Conservation (phyloP, 2,329 filamentous ascomycete genomes). For the Pseudophaeomoniella oleicola region DNA sequence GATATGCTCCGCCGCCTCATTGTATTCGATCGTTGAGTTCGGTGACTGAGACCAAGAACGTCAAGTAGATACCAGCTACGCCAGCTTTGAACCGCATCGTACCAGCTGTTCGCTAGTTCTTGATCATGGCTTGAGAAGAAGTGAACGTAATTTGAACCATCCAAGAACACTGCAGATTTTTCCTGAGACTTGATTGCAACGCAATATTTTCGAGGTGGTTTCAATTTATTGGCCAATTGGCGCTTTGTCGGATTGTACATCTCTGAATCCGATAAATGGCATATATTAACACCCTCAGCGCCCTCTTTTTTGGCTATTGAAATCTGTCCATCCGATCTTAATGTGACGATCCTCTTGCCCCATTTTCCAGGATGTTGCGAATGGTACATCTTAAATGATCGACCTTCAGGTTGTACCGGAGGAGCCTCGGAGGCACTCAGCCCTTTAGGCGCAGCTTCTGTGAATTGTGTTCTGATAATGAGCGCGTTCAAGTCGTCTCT, state of each 20-base stretch:
- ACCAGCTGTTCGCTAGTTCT: conserved; percentile 51
- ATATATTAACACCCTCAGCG: conserved; percentile 59
- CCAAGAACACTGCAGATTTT: conserved; percentile 69
- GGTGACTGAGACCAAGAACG: conserved; percentile 44
- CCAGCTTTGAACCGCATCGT: conserved; percentile 61
- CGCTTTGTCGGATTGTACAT: conserved; percentile 65
- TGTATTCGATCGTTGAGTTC: conserved; percentile 11
- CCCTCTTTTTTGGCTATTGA: conserved; percentile 55
- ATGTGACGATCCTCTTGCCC: conserved; percentile 68
- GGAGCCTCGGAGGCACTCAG: conserved; percentile 54
- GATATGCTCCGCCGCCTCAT: background rate
- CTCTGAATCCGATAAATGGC: conserved; percentile 83
- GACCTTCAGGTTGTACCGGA: conserved; percentile 47
- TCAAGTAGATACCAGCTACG: conserved; percentile 83
- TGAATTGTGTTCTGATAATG: conserved; percentile 46
- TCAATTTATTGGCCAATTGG: conserved; percentile 55
- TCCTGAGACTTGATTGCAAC: conserved; percentile 88
- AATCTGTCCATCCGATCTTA: conserved; percentile 60
- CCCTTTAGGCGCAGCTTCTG: conserved; percentile 23
- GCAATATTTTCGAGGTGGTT: conserved; percentile 71
- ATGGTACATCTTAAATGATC: conserved; percentile 61
- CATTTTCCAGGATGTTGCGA: conserved; percentile 73
- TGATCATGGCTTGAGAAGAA: conserved; percentile 76
- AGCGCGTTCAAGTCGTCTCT: conserved; percentile 63
- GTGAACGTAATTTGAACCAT: conserved; percentile 75